These are phyloP conservation scores for Hypomyces perniciosus DNA, from an alignment of 2,329 filamentous ascomycete species.

Conservation along the genomic window DNA sequence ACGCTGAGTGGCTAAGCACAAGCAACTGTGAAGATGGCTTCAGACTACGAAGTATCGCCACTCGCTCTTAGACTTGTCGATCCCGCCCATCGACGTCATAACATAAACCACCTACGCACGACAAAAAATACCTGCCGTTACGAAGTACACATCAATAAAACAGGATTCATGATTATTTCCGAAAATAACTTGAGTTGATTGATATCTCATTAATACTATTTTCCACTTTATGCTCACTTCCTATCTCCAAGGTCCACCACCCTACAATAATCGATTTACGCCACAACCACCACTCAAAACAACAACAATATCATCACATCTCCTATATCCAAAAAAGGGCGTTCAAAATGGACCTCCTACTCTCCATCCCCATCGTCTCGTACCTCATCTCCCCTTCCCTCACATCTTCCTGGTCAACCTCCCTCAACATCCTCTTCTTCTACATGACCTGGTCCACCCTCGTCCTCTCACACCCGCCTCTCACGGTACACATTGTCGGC, in stretches of 20 bases:
- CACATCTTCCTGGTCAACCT: conserved; percentile 63
- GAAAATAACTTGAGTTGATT: neutral
- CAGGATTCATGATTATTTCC: conserved; percentile 1
- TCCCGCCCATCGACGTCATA: conserved; percentile 8
- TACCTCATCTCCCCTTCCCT: conserved; percentile 57
- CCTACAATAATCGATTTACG: too few relatives aligned
- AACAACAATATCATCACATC: neutral
- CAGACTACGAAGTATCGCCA: neutral
- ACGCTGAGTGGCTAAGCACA: too few relatives aligned
- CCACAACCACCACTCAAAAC: too few relatives aligned
- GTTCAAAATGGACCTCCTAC: conserved; percentile 54
- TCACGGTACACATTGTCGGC: conserved; percentile 69
- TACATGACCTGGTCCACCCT: conserved; percentile 86
- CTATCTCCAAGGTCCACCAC: too few relatives aligned
- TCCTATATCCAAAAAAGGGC: neutral
- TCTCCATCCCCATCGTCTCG: conserved; percentile 67
- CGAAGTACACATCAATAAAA: neutral
- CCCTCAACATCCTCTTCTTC: conserved; percentile 80
- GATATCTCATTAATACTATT: neutral
- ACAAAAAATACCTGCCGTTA: neutral
- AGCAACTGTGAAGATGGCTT: neutral
- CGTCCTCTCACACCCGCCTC: conserved; percentile 66
- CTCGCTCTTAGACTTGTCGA: conserved; percentile 2
- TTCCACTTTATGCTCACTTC: conserved; percentile 6
- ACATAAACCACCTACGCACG: neutral